Evolutionary conservation across 371 early-diverging fungal species (phyloP).

Genomic region (Mucor irregularis): DNA sequence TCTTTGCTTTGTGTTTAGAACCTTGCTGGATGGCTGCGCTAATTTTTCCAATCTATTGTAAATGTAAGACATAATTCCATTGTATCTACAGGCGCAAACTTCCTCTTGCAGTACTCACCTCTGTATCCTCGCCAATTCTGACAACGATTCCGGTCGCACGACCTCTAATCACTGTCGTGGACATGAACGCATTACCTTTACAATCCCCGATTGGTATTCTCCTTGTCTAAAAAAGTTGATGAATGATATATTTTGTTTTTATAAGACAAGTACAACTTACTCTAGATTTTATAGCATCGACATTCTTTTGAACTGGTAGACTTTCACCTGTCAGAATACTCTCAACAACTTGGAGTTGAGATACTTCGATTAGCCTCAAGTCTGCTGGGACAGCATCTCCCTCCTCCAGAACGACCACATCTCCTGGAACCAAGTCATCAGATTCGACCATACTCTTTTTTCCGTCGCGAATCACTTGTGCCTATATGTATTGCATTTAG

Average conservation of each 20-base stretch:
- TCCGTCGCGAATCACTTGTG: constrained; percentile 89
- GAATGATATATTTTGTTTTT: too few relatives aligned
- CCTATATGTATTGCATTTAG: too few relatives aligned
- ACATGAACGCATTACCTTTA: constrained; percentile 74
- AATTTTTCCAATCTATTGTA: constrained; percentile 88
- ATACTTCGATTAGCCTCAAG: constrained; percentile 77
- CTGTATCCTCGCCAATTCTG: constrained; percentile 79
- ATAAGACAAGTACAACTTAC: too few relatives aligned
- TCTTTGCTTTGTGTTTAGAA: constrained; percentile 62
- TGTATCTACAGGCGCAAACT: not conserved
- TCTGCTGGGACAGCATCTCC: constrained; percentile 95
- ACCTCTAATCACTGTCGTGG: constrained; percentile 69
- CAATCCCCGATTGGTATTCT: constrained; percentile 72
- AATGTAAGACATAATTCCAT: not conserved
- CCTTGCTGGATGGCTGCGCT: constrained; percentile 81
- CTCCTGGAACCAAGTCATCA: constrained; percentile 84
- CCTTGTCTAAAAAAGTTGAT: constrained; percentile 55
- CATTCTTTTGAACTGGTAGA: constrained; percentile 70
- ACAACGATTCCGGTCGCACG: constrained; percentile 76
- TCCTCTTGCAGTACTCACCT: constrained; percentile 28
- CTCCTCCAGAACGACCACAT: constrained; percentile 83
- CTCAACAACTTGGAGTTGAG: constrained; percentile 77
- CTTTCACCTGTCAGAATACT: constrained; percentile 88
- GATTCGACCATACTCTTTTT: constrained; percentile 68
- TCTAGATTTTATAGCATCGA: constrained; percentile 44